Evolutionary conservation across 768 basidiomycete genomes (phyloP).

Genomic region (Piloderma croceum): DNA sequence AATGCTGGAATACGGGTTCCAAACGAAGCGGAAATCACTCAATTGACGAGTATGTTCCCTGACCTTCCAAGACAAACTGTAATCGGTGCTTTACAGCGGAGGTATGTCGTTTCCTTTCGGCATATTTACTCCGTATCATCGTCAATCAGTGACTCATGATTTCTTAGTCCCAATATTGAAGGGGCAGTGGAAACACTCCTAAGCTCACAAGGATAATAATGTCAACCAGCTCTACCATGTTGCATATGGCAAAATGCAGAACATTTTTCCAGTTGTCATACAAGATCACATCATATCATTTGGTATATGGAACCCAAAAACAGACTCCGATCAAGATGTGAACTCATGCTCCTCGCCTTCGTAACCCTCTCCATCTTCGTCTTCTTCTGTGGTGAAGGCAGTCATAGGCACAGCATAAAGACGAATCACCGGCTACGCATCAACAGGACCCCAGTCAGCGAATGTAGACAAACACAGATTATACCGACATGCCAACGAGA

Average conservation of each 20-base stretch:
- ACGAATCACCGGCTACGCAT: slow-evolving; percentile 95
- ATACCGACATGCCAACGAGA: slow-evolving; percentile 10
- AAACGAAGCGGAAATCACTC: slow-evolving; percentile 67
- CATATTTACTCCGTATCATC: slow-evolving; percentile 7
- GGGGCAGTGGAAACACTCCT: slow-evolving; percentile 77
- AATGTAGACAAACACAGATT: too few species aligned
- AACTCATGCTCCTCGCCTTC: too few species aligned
- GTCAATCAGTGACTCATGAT: not conserved
- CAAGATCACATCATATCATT: too few species aligned
- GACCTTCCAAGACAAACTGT: slow-evolving; percentile 67
- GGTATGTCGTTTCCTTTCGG: slow-evolving; percentile 40
- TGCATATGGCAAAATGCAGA: too few species aligned
- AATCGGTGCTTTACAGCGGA: slow-evolving; percentile 74
- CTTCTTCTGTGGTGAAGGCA: slow-evolving; percentile 81
- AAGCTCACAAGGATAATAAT: slow-evolving; percentile 39
- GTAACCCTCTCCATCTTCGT: slow-evolving; percentile 44
- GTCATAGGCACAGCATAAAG: slow-evolving; percentile 87
- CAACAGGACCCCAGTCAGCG: too few species aligned
- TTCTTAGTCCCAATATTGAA: slow-evolving; percentile 66
- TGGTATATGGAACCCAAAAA: too few species aligned
- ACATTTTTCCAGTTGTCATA: too few species aligned
- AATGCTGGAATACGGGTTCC: slow-evolving; percentile 62
- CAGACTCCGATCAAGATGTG: too few species aligned
- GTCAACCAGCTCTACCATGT: too few species aligned
- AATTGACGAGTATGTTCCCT: slow-evolving; percentile 80